These are phyloP conservation scores for Linanthus parryae DNA, from an alignment of 148 eudicot species.

Conservation along the genomic window DNA sequence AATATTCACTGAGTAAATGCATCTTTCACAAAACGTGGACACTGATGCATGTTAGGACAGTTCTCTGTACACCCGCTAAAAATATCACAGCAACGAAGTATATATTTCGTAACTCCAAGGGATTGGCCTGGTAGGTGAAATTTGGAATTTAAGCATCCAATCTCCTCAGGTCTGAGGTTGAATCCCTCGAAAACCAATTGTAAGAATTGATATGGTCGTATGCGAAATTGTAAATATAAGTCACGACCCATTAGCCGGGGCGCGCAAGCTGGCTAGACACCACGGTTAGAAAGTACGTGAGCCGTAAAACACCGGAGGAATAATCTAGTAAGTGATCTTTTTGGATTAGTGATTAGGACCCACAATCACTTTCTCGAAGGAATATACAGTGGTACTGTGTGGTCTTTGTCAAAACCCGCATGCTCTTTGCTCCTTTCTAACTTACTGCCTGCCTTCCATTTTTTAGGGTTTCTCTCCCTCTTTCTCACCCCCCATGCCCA, in stretches of 20 bases:
- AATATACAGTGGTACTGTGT: conserved; percentile 33
- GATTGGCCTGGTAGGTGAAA: too few species aligned
- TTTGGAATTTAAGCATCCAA: too few species aligned
- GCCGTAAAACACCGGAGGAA: neutral
- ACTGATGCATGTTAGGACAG: too few species aligned
- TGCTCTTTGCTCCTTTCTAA: too few species aligned
- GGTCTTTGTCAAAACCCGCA: conserved; percentile 35
- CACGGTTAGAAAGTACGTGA: neutral
- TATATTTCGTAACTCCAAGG: too few species aligned
- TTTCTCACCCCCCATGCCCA: conserved; percentile 7
- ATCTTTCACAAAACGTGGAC: too few species aligned
- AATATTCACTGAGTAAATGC: too few species aligned
- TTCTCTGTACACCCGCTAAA: too few species aligned
- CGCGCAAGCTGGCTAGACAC: neutral
- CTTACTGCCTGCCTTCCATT: conserved; percentile 7
- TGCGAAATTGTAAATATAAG: neutral
- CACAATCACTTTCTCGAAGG: conserved; percentile 41
- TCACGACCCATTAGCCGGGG: neutral
- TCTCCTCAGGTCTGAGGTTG: too few species aligned
- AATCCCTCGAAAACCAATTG: neutral
- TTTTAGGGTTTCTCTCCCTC: conserved; percentile 12
- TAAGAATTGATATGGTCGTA: neutral
- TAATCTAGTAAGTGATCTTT: conserved; percentile 24
- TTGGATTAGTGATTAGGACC: conserved; percentile 11
- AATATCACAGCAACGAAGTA: too few species aligned